phyloP scores from a whole-genome alignment of 768 basidiomycete genomes.

The Russula earlei region DNA sequence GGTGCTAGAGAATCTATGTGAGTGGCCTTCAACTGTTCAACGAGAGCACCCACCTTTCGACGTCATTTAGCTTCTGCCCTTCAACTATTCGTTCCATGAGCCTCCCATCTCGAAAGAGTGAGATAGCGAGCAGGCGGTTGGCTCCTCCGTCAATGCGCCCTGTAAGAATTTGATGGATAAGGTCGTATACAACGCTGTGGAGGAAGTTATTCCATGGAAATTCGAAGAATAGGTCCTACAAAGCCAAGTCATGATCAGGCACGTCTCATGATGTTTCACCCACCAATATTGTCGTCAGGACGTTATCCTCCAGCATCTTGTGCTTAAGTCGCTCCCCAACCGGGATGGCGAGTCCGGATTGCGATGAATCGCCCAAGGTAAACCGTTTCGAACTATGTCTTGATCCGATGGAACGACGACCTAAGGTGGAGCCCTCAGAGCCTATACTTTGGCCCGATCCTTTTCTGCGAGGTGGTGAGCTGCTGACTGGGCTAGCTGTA shows the following conservation, averaged over 20 bases:
- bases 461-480: slow-evolving; percentile 9
- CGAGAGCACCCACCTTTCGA: slow-evolving; percentile 47
- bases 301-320: slow-evolving; percentile 61
- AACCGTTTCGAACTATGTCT: slow-evolving; percentile 47
- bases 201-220: slow-evolving; percentile 98
- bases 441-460: slow-evolving; percentile 15
- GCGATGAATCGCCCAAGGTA: slow-evolving; percentile 26
- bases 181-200: slow-evolving; percentile 92
- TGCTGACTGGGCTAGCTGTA: neutral
- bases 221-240: slow-evolving; percentile 87
- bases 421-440: slow-evolving; percentile 19
- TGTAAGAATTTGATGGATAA: slow-evolving; percentile 90
- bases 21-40: neutral
- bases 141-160: slow-evolving; percentile 74
- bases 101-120: slow-evolving; percentile 78
- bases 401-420: slow-evolving; percentile 35
- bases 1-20: slow-evolving; percentile 32
- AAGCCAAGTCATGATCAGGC: slow-evolving; percentile 7
- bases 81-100: slow-evolving; percentile 83
- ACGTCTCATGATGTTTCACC: slow-evolving; percentile 25
- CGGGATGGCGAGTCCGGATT: slow-evolving; percentile 35
- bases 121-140: slow-evolving; percentile 75
- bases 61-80: slow-evolving; percentile 73
- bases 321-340: slow-evolving; percentile 77
- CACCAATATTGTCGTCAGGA: slow-evolving; percentile 72